Evolutionary conservation across 306 rosid species (phyloP).

Genomic region (Dicorynia guianensis): DNA sequence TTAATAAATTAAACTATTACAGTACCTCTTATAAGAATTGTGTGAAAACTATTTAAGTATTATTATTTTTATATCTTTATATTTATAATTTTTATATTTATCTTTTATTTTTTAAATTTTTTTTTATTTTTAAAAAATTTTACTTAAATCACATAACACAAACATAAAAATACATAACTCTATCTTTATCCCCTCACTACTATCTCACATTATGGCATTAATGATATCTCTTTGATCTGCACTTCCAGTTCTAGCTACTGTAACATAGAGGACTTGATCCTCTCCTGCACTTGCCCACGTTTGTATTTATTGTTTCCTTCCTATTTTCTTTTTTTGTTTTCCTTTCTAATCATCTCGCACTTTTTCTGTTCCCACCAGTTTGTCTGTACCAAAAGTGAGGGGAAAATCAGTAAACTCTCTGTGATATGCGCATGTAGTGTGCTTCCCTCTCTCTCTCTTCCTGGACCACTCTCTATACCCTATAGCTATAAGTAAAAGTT

Average conservation of each 20-base stretch:
- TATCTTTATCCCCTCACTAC: no score
- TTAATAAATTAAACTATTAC: no score
- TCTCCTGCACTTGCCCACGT: not conserved
- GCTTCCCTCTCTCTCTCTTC: not conserved
- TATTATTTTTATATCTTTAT: no score
- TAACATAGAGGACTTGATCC: not conserved
- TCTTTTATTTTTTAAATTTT: no score
- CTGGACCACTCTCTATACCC: constrained; percentile 14
- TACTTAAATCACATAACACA: no score
- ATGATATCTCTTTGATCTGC: constrained; percentile 28
- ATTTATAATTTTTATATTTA: no score
- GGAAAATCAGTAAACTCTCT: constrained; percentile 5
- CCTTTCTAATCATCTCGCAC: constrained; percentile 37
- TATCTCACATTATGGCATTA: constrained; percentile 26
- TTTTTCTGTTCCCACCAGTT: constrained; percentile 47
- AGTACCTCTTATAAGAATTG: no score
- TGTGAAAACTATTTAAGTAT: no score
- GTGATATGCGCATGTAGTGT: not conserved
- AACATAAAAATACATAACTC: no score
- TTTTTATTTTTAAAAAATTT: no score
- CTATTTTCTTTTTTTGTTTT: not conserved
- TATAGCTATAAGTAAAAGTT: no score
- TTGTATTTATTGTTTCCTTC: constrained; percentile 25
- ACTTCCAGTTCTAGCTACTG: not conserved
- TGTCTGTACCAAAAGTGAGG: constrained; percentile 50